Conservation (phyloP, 257 asterid genomes). For the Agastache rugosa region DNA sequence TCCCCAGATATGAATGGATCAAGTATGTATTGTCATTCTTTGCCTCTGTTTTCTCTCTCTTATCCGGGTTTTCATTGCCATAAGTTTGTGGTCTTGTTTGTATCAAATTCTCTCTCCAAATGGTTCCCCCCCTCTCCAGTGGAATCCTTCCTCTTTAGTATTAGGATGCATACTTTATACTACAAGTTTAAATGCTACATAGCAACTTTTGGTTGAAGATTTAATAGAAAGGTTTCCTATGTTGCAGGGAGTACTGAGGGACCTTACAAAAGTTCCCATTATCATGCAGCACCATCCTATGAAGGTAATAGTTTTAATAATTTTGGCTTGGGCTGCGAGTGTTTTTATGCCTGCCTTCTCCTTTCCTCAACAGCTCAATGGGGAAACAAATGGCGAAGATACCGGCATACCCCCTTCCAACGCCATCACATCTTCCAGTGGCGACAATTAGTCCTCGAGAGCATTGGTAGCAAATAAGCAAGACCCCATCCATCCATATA, state of each 20-base stretch:
- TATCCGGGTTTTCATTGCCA: neutral
- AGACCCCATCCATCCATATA: neutral
- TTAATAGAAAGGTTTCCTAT: neutral
- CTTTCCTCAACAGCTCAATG: constrained; percentile 51
- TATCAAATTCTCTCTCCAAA: neutral
- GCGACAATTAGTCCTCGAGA: constrained; percentile 49
- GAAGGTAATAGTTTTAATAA: constrained; percentile 40
- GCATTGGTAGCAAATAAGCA: constrained; percentile 36
- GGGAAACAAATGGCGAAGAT: constrained; percentile 56
- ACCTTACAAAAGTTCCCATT: constrained; percentile 72
- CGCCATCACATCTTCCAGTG: constrained; percentile 48
- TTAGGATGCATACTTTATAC: neutral
- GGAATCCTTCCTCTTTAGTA: neutral
- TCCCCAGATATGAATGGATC: neutral
- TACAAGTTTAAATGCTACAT: neutral
- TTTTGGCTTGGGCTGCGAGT: neutral
- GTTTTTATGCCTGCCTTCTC: neutral
- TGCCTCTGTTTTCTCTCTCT: neutral
- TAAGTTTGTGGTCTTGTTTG: neutral
- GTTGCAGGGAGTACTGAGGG: constrained; percentile 85
- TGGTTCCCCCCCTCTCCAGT: no score
- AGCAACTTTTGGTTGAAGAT: neutral
- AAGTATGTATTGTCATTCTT: neutral
- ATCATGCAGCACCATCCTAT: constrained; percentile 57
- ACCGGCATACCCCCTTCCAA: constrained; percentile 49